Percentiles rank a stretch among this genome's conserved stretches.
These are phyloP conservation scores for Pythium dissotocum DNA, from an alignment of 352 stramenopile species.

Conservation along the genomic window DNA sequence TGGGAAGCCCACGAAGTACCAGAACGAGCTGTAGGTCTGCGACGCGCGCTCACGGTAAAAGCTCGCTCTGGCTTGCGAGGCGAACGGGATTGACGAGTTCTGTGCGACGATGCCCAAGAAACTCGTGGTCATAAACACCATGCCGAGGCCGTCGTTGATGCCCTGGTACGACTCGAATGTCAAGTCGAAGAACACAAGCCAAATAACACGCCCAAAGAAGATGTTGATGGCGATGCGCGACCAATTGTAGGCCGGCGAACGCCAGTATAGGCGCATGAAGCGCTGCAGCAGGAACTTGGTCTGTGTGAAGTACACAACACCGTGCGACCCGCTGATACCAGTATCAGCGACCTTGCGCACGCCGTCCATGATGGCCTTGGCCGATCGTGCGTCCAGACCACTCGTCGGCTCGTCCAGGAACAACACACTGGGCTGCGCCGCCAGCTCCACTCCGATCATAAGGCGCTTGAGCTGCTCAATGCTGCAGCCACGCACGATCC, in stretches of 20 bases:
- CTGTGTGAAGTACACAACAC: conserved; percentile 28
- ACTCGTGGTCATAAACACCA: conserved; percentile 84
- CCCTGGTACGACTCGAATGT: conserved; percentile 50
- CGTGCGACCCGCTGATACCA: conserved; percentile 30
- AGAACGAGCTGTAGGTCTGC: conserved; percentile 67
- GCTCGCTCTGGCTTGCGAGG: conserved; percentile 65
- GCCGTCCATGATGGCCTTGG: conserved; percentile 74
- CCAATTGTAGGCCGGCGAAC: conserved; percentile 63
- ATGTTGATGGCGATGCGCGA: conserved; percentile 59
- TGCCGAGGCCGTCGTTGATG: conserved; percentile 56
- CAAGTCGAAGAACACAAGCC: conserved; percentile 45
- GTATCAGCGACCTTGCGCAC: conserved; percentile 72
- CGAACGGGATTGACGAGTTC: conserved; percentile 61
- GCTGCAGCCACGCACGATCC: conserved; percentile 38
- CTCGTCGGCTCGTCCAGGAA: conserved; percentile 81
- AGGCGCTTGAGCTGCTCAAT: conserved; percentile 52
- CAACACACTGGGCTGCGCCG: conserved; percentile 75
- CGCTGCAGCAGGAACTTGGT: conserved; percentile 24
- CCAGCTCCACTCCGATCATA: conserved; percentile 67
- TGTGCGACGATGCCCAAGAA: conserved; percentile 82
- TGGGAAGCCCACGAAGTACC: conserved; percentile 53
- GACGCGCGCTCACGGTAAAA: conserved; percentile 87
- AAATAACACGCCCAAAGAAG: conserved; percentile 30
- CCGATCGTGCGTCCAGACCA: conserved; percentile 65
- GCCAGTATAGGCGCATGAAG: conserved; percentile 29